phyloP scores from a whole-genome alignment of 2,329 filamentous ascomycete genomes.

The Ophiocordyceps sinensis region DNA sequence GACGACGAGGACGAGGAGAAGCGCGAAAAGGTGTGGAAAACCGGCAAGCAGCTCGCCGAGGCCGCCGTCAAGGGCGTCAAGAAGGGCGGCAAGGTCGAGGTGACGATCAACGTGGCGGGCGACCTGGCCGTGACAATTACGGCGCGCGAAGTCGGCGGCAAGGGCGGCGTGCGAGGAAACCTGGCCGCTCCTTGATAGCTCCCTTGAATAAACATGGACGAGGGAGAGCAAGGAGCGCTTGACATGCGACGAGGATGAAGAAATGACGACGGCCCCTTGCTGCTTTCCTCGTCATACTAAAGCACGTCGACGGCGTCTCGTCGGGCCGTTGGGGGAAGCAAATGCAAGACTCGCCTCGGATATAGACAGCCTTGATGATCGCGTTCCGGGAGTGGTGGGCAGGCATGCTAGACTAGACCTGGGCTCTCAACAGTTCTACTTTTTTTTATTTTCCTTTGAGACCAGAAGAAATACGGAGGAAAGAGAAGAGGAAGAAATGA shows the following conservation, averaged over 20 bases:
- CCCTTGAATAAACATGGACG: too few relatives aligned
- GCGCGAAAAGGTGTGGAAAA: conserved; percentile 85
- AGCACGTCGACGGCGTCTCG: too few relatives aligned
- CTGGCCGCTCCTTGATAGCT: conserved; percentile 15
- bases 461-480: neutral
- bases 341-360: neutral
- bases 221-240: neutral
- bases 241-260: neutral
- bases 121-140: conserved; percentile 72
- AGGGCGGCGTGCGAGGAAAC: conserved; percentile 64
- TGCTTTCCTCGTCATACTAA: too few relatives aligned
- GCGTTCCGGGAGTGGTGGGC: neutral
- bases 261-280: too few relatives aligned
- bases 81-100: conserved; percentile 82
- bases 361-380: conserved; percentile 1
- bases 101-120: conserved; percentile 74
- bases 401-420: neutral
- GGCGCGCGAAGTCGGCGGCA: conserved; percentile 71
- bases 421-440: neutral
- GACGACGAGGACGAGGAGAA: conserved; percentile 74
- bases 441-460: neutral
- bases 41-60: conserved; percentile 70
- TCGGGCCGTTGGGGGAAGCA: too few relatives aligned
- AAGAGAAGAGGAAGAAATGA: neutral
- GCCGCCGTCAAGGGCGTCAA: conserved; percentile 70